Evolutionary conservation across 345 rosid genomes (phyloP).

Genomic region (Boechera stricta): DNA sequence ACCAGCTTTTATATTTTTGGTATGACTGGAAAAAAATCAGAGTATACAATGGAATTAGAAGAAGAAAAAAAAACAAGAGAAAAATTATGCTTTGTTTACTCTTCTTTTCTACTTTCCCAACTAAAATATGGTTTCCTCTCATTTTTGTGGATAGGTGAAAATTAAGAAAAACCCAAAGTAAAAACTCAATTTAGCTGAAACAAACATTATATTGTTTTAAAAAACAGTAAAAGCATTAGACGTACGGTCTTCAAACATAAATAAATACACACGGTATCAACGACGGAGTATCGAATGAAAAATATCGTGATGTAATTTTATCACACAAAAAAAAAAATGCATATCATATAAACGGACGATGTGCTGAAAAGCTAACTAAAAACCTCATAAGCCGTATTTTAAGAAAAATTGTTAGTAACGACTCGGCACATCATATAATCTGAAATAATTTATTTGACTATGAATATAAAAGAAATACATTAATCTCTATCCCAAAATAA

Average conservation of each 20-base stretch:
- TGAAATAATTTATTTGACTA: not conserved
- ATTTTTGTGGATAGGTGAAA: too few relatives aligned
- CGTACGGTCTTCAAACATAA: too few relatives aligned
- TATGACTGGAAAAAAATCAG: not conserved
- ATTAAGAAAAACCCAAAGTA: too few relatives aligned
- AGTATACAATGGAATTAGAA: not conserved
- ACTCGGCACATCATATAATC: not conserved
- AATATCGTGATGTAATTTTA: too few relatives aligned
- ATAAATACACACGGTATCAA: too few relatives aligned
- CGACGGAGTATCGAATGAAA: too few relatives aligned
- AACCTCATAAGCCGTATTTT: not conserved
- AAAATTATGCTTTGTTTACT: not conserved
- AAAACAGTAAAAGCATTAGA: too few relatives aligned
- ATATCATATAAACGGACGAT: not conserved
- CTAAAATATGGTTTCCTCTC: too few relatives aligned
- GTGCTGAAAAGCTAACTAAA: not conserved
- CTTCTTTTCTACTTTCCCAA: not conserved
- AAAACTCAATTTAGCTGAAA: too few relatives aligned
- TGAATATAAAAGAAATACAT: not conserved
- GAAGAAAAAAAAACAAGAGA: not conserved
- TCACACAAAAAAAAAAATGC: not conserved
- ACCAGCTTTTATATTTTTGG: slow-evolving; percentile 7
- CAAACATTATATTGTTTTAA: too few relatives aligned
- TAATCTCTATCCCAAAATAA: not conserved
- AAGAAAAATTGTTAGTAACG: not conserved